Evolutionary conservation across 306 rosid genomes (phyloP).

Genomic region (Cicer yamashitae): DNA sequence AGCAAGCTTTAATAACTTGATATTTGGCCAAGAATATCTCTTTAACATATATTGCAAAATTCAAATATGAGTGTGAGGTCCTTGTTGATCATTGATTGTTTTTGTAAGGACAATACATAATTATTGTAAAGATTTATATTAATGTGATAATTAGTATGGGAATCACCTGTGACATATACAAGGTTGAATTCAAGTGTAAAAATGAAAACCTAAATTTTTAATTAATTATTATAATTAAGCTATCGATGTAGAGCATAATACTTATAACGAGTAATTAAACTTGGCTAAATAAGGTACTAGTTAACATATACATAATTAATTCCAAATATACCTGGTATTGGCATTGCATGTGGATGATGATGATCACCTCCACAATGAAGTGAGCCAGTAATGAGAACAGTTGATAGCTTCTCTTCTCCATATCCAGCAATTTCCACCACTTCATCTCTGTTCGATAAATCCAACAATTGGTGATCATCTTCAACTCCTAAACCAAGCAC

Average conservation of each 20-base stretch:
- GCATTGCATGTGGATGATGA: constrained; percentile 69
- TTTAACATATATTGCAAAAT: not conserved
- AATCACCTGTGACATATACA: not conserved
- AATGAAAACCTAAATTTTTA: not conserved
- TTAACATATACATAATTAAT: not conserved
- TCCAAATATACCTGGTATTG: constrained; percentile 63
- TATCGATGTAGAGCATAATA: not conserved
- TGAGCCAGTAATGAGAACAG: constrained; percentile 87
- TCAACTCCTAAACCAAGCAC: constrained; percentile 31
- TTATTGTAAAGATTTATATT: not conserved
- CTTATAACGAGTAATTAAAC: not conserved
- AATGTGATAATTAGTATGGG: not conserved
- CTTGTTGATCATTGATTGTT: not conserved
- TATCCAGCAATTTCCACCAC: constrained; percentile 77
- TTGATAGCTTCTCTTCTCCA: constrained; percentile 92
- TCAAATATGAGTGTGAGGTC: not conserved
- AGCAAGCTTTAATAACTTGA: constrained; percentile 25
- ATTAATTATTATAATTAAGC: too few species aligned
- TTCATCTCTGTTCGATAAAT: constrained; percentile 65
- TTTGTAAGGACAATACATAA: not conserved
- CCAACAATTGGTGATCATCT: constrained; percentile 40
- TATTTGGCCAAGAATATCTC: not conserved
- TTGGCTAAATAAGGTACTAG: not conserved
- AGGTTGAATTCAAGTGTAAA: too few species aligned
- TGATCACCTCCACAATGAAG: constrained; percentile 55